Evolutionary conservation across 2,329 filamentous ascomycete species (phyloP).

Genomic region (Myriosclerotinia curreyana): DNA sequence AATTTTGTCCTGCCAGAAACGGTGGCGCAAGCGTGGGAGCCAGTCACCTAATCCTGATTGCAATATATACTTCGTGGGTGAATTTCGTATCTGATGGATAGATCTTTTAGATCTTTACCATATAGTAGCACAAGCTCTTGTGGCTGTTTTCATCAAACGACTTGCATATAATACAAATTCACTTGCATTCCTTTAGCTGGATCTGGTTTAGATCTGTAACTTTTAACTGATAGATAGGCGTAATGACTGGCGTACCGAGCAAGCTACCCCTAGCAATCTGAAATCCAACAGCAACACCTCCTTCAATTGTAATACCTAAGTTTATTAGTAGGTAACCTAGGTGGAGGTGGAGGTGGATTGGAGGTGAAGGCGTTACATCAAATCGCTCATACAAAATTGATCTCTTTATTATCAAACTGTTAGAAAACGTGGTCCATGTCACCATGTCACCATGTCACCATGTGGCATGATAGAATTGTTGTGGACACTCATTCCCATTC

Average conservation of each 20-base stretch:
- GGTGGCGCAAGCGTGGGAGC: conserved; percentile 1
- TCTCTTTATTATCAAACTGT: not conserved
- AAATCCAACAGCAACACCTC: not conserved
- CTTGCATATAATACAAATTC: not conserved
- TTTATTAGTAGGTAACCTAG: too few relatives aligned
- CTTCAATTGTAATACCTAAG: too few relatives aligned
- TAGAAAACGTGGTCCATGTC: not conserved
- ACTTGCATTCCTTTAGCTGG: conserved; percentile 7
- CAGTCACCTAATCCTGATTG: not conserved
- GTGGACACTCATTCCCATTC: not conserved
- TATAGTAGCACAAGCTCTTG: not conserved
- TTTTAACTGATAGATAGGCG: too few relatives aligned
- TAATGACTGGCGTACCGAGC: too few relatives aligned
- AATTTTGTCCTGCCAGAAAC: conserved; percentile 1
- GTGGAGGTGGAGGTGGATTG: too few relatives aligned
- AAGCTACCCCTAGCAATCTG: too few relatives aligned
- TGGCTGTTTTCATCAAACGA: conserved; percentile 6
- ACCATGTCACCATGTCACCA: not conserved
- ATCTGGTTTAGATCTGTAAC: not conserved
- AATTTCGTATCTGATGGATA: not conserved
- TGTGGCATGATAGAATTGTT: not conserved
- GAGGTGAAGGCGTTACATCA: not conserved
- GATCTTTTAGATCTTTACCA: too few relatives aligned
- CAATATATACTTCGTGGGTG: not conserved
- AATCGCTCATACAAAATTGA: conserved; percentile 18